Conservation (phyloP, 768 basidiomycete species). For the Trametes maxima region DNA sequence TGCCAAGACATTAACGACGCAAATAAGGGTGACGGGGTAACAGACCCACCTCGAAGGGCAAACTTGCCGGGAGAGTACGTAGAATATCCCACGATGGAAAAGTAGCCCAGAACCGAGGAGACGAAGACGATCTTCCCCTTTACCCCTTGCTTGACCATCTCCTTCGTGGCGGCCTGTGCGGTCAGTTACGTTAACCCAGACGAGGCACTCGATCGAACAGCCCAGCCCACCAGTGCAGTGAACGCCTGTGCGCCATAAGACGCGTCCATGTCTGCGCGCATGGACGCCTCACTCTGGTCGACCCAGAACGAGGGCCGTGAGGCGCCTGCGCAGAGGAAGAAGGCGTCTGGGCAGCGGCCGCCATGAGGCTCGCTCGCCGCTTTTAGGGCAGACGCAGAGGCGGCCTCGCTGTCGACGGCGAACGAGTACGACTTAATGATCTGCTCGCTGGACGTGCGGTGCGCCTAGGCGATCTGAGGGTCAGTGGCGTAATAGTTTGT, state of each 20-base stretch:
- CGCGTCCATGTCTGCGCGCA: conserved; percentile 55
- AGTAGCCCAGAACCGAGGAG: conserved; percentile 72
- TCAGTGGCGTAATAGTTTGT: not conserved
- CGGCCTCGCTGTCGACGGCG: conserved; percentile 54
- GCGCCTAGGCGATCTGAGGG: conserved; percentile 3
- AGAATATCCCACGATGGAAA: conserved; percentile 77
- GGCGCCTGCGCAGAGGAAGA: conserved; percentile 81
- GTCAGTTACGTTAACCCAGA: not conserved
- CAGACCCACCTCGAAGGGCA: conserved; percentile 70
- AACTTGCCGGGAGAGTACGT: conserved; percentile 85
- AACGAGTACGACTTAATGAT: conserved; percentile 67
- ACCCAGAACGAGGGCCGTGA: conserved; percentile 73
- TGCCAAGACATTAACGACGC: not conserved
- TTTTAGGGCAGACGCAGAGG: conserved; percentile 63
- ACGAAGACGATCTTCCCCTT: conserved; percentile 77
- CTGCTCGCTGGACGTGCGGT: conserved; percentile 58
- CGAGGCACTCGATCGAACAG: not conserved
- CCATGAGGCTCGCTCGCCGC: conserved; percentile 56
- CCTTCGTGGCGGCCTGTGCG: conserved; percentile 63
- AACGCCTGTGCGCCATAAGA: conserved; percentile 60
- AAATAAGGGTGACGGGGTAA: not conserved
- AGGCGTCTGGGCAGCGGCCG: conserved; percentile 67
- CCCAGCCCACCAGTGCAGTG: conserved; percentile 48
- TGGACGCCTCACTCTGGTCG: conserved; percentile 62
- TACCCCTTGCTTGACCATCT: conserved; percentile 57